These are phyloP conservation scores for Phytophthora rubi DNA, from an alignment of 352 stramenopile genomes.

Conservation along the genomic window DNA sequence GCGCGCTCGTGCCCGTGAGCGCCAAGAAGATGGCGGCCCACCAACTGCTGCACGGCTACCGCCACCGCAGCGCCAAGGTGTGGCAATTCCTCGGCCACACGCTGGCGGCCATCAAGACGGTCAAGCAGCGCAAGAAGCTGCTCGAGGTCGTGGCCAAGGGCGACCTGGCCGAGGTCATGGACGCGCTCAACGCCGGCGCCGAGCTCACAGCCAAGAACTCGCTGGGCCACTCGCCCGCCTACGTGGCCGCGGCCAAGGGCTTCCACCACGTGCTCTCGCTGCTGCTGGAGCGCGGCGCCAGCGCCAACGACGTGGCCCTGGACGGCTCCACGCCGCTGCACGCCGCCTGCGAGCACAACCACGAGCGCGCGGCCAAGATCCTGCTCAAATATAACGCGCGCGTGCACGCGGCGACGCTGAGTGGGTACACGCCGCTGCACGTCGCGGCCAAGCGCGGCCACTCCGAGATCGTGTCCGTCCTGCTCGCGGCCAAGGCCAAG, in stretches of 20 bases:
- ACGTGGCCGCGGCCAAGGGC: constrained; percentile 63
- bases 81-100: constrained; percentile 83
- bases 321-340: constrained; percentile 66
- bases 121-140: constrained; percentile 71
- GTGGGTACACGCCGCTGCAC: constrained; percentile 67
- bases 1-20: constrained; percentile 58
- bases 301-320: constrained; percentile 56
- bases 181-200: constrained; percentile 62
- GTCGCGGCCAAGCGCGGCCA: constrained; percentile 65
- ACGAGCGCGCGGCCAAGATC: constrained; percentile 56
- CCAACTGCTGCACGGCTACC: constrained; percentile 37
- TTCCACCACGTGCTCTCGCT: constrained; percentile 70
- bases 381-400: constrained; percentile 68
- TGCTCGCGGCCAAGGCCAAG: constrained; percentile 53
- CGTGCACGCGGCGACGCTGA: constrained; percentile 45
- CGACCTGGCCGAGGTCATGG: constrained; percentile 61
- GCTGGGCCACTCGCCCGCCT: constrained; percentile 60
- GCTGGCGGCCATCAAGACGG: constrained; percentile 70
- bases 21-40: constrained; percentile 47
- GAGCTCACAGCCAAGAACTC: constrained; percentile 61
- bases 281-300: constrained; percentile 71
- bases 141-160: constrained; percentile 67
- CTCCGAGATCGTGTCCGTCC: constrained; percentile 46
- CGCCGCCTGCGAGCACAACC: constrained; percentile 69
- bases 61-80: constrained; percentile 50